Evolutionary conservation across 192 early-diverging fungal genomes (phyloP).

Genomic region (Mycoemilia scoparia): DNA sequence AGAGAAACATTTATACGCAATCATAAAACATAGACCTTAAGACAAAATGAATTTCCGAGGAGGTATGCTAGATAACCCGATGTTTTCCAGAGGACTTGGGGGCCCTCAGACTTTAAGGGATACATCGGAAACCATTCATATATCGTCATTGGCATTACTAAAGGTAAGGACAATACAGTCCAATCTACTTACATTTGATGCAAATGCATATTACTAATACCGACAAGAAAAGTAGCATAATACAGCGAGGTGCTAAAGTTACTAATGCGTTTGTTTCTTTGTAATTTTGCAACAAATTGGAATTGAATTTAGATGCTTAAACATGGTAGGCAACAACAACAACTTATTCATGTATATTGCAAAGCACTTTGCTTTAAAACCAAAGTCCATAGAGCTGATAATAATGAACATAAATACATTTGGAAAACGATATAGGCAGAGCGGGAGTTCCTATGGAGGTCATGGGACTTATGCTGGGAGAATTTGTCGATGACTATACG

Average conservation of each 20-base stretch:
- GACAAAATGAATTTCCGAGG: background rate
- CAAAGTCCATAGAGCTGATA: background rate
- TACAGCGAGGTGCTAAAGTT: too few species aligned
- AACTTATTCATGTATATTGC: constrained; percentile 8
- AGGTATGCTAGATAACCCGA: background rate
- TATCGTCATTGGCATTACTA: constrained; percentile 90
- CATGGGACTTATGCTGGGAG: constrained; percentile 99
- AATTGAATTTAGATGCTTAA: too few species aligned
- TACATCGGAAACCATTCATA: constrained; percentile 97
- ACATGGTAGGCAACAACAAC: too few species aligned
- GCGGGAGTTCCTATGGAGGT: constrained; percentile 99
- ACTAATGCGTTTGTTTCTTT: background rate
- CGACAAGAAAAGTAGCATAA: too few species aligned
- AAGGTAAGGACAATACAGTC: constrained; percentile 25
- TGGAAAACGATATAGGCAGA: constrained; percentile 51
- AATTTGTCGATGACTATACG: constrained; percentile 99
- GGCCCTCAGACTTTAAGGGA: constrained; percentile 57
- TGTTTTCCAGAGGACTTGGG: background rate
- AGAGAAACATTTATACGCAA: too few species aligned
- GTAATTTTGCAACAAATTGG: constrained; percentile 11
- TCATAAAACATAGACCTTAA: background rate
- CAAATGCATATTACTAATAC: background rate
- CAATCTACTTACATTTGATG: background rate
- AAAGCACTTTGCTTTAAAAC: background rate
- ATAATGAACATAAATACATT: constrained; percentile 2